These are phyloP conservation scores for Nymphaea colorata DNA, from an alignment of 164 flowering plant species.

Conservation along the genomic window DNA sequence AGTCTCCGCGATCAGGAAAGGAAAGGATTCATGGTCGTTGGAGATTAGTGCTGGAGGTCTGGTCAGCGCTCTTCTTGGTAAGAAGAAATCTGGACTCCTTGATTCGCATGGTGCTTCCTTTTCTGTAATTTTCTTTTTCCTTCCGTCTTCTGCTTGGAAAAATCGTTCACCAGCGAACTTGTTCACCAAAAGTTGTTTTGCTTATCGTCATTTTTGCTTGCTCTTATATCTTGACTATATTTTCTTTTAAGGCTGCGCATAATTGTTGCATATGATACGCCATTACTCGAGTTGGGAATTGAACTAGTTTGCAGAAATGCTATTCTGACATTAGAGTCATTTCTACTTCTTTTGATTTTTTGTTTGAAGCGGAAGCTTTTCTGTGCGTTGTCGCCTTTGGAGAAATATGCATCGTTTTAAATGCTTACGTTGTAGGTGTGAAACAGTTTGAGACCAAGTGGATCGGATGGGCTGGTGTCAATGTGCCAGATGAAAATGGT, in stretches of 20 bases:
- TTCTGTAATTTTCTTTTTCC: neutral
- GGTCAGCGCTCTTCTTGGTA: slow-evolving; percentile 90
- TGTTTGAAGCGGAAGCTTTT: too few relatives aligned
- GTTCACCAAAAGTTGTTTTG: neutral
- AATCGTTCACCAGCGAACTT: neutral
- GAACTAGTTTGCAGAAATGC: too few relatives aligned
- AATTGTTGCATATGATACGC: too few relatives aligned
- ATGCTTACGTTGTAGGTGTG: slow-evolving; percentile 45
- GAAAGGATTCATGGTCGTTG: slow-evolving; percentile 71
- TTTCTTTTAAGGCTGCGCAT: too few relatives aligned
- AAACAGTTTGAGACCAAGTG: slow-evolving; percentile 85
- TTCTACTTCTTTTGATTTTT: too few relatives aligned
- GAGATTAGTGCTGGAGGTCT: slow-evolving; percentile 93
- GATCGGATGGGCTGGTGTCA: slow-evolving; percentile 99
- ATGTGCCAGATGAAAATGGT: slow-evolving; percentile 87
- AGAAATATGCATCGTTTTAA: neutral
- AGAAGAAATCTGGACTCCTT: slow-evolving; percentile 6
- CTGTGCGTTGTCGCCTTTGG: too few relatives aligned
- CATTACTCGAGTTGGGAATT: too few relatives aligned
- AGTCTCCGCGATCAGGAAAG: slow-evolving; percentile 73
- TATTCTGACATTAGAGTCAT: too few relatives aligned
- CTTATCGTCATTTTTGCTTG: too few relatives aligned
- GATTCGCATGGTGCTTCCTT: neutral
- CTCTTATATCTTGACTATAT: neutral
- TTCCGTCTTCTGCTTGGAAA: neutral